Conservation (phyloP, 768 basidiomycete species). For the Rhizopogon vinicolor region DNA sequence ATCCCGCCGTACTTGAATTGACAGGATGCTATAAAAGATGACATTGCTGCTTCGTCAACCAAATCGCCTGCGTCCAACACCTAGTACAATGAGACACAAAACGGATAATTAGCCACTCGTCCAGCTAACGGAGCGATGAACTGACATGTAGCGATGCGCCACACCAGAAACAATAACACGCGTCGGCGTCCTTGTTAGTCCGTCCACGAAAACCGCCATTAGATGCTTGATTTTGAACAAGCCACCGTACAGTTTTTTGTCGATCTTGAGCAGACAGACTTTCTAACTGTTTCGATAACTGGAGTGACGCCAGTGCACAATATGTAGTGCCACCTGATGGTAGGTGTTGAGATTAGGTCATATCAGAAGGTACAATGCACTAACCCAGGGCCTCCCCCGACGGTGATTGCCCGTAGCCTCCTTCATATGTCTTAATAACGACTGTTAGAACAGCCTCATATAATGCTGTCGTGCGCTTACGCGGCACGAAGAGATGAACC, state of each 20-base stretch:
- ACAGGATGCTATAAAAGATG: constrained; percentile 62
- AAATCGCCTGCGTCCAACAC: constrained; percentile 60
- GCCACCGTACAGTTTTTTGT: constrained; percentile 66
- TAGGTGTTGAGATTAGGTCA: neutral
- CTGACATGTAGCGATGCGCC: constrained; percentile 73
- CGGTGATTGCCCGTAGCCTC: constrained; percentile 84
- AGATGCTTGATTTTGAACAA: constrained; percentile 58
- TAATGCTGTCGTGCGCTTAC: constrained; percentile 36
- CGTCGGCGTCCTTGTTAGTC: constrained; percentile 83
- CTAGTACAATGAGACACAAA: constrained; percentile 31
- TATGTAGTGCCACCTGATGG: constrained; percentile 86
- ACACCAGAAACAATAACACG: constrained; percentile 98
- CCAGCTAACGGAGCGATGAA: neutral
- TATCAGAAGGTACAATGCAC: constrained; percentile 7
- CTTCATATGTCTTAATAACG: constrained; percentile 69
- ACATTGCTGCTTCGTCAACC: constrained; percentile 53
- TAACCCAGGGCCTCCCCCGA: constrained; percentile 82
- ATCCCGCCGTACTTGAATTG: constrained; percentile 92
- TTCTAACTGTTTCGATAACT: constrained; percentile 36
- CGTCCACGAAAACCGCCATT: constrained; percentile 86
- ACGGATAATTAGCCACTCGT: too few species aligned
- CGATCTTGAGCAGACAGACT: constrained; percentile 34
- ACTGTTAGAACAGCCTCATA: neutral
- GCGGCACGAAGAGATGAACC: constrained; percentile 67
- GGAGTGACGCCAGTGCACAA: constrained; percentile 76